phyloP scores from a whole-genome alignment of 1,284 basidiomycete genomes.

The Sanghuangporus sanghuang region DNA sequence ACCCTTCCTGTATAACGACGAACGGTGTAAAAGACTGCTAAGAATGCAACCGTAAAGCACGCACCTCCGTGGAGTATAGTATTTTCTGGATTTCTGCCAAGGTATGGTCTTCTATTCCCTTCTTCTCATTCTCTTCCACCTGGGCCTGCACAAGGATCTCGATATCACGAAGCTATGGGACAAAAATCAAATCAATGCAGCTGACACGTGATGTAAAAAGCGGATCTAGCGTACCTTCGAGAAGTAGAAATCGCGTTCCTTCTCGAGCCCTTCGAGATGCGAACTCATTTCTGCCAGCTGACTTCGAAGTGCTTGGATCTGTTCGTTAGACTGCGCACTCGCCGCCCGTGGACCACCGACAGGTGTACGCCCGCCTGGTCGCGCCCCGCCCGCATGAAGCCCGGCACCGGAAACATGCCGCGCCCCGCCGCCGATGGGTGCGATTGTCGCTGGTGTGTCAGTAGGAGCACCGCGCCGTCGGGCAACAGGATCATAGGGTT shows the following conservation, averaged over 20 bases:
- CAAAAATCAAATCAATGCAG: background rate
- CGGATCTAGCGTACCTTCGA: slow-evolving; percentile 66
- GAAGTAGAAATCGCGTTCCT: slow-evolving; percentile 98
- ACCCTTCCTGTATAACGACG: slow-evolving; percentile 45
- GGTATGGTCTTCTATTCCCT: slow-evolving; percentile 61
- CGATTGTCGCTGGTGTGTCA: slow-evolving; percentile 75
- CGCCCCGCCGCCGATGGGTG: slow-evolving; percentile 40
- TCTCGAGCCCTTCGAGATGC: slow-evolving; percentile 86
- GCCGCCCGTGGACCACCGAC: slow-evolving; percentile 59
- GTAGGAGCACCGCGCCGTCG: slow-evolving; percentile 72
- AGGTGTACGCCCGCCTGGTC: slow-evolving; percentile 42
- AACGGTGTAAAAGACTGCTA: slow-evolving; percentile 14
- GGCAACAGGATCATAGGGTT: slow-evolving; percentile 83
- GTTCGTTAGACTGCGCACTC: slow-evolving; percentile 56
- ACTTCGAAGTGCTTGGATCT: slow-evolving; percentile 57
- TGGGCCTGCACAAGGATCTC: slow-evolving; percentile 88
- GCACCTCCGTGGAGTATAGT: slow-evolving; percentile 90
- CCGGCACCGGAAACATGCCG: background rate
- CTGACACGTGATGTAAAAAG: slow-evolving; percentile 4
- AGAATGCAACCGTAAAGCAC: slow-evolving; percentile 21
- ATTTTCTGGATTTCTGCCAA: slow-evolving; percentile 89
- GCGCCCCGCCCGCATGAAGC: slow-evolving; percentile 1
- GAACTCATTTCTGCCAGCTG: slow-evolving; percentile 83
- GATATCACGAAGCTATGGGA: slow-evolving; percentile 84
- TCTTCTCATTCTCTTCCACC: slow-evolving; percentile 52